Evolutionary conservation across 345 rosid genomes (phyloP).

Genomic region (Aquilaria sinensis): DNA sequence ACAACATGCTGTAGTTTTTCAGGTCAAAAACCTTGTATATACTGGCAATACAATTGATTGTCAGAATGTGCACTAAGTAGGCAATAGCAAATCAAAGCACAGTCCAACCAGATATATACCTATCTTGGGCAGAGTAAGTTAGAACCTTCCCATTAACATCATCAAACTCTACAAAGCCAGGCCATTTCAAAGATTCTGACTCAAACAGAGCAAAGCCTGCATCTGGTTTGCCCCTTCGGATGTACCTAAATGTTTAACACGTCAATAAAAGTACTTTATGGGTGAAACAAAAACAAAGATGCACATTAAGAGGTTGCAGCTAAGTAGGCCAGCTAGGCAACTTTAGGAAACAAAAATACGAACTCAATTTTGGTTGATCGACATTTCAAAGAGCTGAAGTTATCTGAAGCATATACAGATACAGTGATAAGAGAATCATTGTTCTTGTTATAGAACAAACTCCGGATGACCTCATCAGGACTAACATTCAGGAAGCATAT

Average conservation of each 20-base stretch:
- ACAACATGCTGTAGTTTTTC: slow-evolving; percentile 85
- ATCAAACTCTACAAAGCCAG: slow-evolving; percentile 99
- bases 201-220: slow-evolving; percentile 93
- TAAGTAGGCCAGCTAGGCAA: not conserved
- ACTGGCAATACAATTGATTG: slow-evolving; percentile 31
- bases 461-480: slow-evolving; percentile 89
- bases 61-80: slow-evolving; percentile 11
- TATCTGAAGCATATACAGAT: slow-evolving; percentile 90
- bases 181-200: slow-evolving; percentile 97
- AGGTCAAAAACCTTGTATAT: slow-evolving; percentile 96
- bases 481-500: slow-evolving; percentile 84
- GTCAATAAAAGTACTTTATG: not conserved
- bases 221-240: slow-evolving; percentile 88
- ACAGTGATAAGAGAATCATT: slow-evolving; percentile 96
- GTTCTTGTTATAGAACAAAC: slow-evolving; percentile 90
- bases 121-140: slow-evolving; percentile 93
- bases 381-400: slow-evolving; percentile 95
- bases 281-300: not conserved
- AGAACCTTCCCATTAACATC: slow-evolving; percentile 97
- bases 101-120: slow-evolving; percentile 27
- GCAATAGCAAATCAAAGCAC: slow-evolving; percentile 5
- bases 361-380: slow-evolving; percentile 94
- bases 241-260: slow-evolving; percentile 50
- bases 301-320: slow-evolving; percentile 1
- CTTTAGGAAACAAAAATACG: slow-evolving; percentile 12